Evolutionary conservation across 2,329 filamentous ascomycete species (phyloP).

Genomic region (Microdochium trichocladiopsis): DNA sequence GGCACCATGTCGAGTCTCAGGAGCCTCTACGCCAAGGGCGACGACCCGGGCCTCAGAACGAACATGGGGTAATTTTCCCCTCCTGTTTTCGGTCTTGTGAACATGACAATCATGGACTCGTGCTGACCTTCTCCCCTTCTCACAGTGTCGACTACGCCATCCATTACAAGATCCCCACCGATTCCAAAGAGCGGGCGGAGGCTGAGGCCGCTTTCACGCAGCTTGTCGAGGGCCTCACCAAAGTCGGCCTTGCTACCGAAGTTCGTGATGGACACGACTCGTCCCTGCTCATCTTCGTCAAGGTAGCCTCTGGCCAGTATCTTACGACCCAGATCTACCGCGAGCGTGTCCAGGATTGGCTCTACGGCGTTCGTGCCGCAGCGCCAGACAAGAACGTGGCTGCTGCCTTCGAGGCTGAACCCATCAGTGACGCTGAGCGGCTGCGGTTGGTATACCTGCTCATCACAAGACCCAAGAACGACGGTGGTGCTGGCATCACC

Average conservation of each 20-base stretch:
- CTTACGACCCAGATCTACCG: conserved; percentile 78
- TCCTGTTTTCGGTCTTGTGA: background rate
- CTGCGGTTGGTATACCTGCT: conserved; percentile 83
- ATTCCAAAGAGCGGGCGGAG: conserved; percentile 53
- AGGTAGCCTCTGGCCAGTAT: conserved; percentile 67
- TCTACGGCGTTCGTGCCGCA: conserved; percentile 75
- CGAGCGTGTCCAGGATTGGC: conserved; percentile 86
- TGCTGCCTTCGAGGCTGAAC: conserved; percentile 62
- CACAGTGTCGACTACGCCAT: conserved; percentile 81
- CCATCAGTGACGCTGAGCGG: conserved; percentile 81
- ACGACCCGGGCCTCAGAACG: conserved; percentile 13
- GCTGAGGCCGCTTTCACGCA: conserved; percentile 71
- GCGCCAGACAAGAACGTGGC: conserved; percentile 69
- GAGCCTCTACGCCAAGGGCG: conserved; percentile 15
- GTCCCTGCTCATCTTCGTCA: conserved; percentile 77
- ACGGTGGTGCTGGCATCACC: conserved; percentile 74
- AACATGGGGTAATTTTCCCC: background rate
- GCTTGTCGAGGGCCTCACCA: conserved; percentile 67
- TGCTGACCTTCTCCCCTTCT: background rate
- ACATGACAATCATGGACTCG: conserved; percentile 3
- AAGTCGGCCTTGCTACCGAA: conserved; percentile 79
- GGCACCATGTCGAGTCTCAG: conserved; percentile 17
- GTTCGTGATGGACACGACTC: conserved; percentile 72
- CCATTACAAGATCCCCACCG: conserved; percentile 64
- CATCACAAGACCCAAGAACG: conserved; percentile 63